A percentile compares a stretch with the other conserved stretches of the same genome.
Conservation (phyloP, 2,329 filamentous ascomycete species). For the Penicillium sp. region DNA sequence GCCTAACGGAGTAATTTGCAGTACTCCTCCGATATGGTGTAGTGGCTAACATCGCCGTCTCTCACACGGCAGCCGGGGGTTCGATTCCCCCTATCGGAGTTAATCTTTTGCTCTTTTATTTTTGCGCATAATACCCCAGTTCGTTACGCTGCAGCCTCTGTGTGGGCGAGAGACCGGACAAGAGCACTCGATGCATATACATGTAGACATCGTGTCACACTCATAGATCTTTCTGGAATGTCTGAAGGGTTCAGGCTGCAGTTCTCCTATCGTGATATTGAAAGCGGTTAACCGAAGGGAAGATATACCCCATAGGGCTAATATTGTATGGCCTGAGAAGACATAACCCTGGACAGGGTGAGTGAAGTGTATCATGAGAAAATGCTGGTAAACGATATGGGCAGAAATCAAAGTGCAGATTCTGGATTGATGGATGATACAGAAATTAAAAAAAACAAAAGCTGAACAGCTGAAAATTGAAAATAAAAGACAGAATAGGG, state of each 20-base stretch:
- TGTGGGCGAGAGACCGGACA: too few relatives aligned
- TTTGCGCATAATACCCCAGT: too few relatives aligned
- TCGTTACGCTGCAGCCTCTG: too few relatives aligned
- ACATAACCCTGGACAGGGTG: neutral
- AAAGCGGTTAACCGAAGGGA: too few relatives aligned
- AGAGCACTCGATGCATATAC: too few relatives aligned
- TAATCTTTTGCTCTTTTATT: neutral
- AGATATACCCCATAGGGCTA: too few relatives aligned
- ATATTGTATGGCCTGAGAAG: too few relatives aligned
- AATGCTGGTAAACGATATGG: constrained; percentile 5
- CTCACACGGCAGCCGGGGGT: constrained; percentile 31
- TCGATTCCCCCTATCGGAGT: constrained; percentile 31
- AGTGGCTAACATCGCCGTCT: constrained; percentile 32
- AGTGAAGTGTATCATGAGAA: constrained; percentile 7
- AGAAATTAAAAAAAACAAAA: neutral
- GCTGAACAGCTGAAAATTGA: neutral
- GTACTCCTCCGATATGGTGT: constrained; percentile 26
- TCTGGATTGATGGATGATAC: neutral
- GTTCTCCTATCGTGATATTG: too few relatives aligned
- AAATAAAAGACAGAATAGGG: constrained; percentile 2
- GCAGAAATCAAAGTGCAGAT: constrained; percentile 8
- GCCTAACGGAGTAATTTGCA: too few relatives aligned
- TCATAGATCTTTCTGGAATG: too few relatives aligned
- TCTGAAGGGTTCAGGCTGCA: too few relatives aligned
- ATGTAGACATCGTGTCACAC: too few relatives aligned